Percentiles rank a stretch among this genome's conserved stretches.
Evolutionary conservation across 805 yeast genomes (phyloP).

Genomic region (Blastobotrys attinorum): DNA sequence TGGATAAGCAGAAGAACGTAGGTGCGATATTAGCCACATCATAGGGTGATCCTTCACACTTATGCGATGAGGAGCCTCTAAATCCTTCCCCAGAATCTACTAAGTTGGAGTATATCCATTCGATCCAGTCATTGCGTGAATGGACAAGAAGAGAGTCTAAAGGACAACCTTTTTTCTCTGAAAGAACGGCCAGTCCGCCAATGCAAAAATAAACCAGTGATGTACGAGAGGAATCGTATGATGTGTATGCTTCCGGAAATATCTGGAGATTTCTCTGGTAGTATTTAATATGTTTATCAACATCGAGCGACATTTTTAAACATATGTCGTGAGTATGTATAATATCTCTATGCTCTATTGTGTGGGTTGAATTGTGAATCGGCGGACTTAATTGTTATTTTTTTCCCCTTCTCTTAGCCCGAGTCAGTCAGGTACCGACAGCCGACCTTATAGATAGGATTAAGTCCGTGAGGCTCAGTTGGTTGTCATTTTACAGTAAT

Average conservation of each 20-base stretch:
- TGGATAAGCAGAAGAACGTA: conserved; percentile 66
- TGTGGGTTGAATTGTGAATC: too few species aligned
- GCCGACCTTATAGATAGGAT: too few species aligned
- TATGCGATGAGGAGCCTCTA: conserved; percentile 48
- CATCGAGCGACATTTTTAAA: conserved; percentile 1
- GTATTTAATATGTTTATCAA: conserved; percentile 28
- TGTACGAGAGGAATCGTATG: conserved; percentile 61
- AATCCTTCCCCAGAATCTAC: conserved; percentile 41
- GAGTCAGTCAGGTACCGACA: too few species aligned
- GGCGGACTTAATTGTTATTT: too few species aligned
- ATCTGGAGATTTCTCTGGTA: conserved; percentile 43
- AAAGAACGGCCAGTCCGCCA: conserved; percentile 48
- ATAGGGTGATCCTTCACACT: conserved; percentile 24
- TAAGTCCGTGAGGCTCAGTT: too few species aligned
- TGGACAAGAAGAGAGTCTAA: neutral
- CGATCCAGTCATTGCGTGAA: conserved; percentile 24
- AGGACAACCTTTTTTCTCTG: too few species aligned
- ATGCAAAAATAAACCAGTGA: conserved; percentile 67
- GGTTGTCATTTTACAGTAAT: too few species aligned
- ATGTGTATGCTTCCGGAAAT: conserved; percentile 48
- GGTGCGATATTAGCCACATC: conserved; percentile 64
- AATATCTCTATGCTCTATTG: too few species aligned
- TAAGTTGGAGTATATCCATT: conserved; percentile 43
- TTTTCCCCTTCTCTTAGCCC: too few species aligned
- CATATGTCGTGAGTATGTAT: too few species aligned